These are phyloP conservation scores for Cruciata laevipes DNA, from an alignment of 257 asterid genomes.

Conservation along the genomic window DNA sequence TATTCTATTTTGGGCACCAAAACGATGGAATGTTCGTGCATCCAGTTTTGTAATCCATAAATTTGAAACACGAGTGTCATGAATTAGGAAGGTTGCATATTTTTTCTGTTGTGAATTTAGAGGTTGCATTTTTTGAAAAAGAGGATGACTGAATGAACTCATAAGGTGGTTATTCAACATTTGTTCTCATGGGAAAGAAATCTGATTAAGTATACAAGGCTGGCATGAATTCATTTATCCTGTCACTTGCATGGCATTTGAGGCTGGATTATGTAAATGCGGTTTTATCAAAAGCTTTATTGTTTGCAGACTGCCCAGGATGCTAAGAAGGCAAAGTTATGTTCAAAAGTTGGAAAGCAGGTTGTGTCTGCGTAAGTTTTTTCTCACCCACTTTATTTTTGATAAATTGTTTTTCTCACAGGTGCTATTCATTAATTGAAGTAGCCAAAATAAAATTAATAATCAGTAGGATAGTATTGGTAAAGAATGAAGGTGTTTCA, in stretches of 20 bases:
- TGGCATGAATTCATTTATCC: neutral
- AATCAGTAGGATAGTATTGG: neutral
- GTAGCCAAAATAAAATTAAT: neutral
- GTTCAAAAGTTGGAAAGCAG: slow-evolving; percentile 78
- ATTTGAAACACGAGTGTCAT: neutral
- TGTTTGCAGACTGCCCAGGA: slow-evolving; percentile 64
- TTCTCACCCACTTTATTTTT: slow-evolving; percentile 2
- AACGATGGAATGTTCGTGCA: too few relatives aligned
- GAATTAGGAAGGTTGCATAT: neutral
- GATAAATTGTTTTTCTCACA: neutral
- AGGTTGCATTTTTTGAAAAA: neutral
- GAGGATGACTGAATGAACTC: neutral
- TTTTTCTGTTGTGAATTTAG: neutral
- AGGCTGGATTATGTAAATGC: neutral
- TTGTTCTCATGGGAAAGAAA: neutral
- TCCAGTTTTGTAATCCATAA: neutral
- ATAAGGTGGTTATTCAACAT: neutral
- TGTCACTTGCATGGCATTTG: neutral
- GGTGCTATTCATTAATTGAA: neutral
- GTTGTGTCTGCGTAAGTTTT: slow-evolving; percentile 88
- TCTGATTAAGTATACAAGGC: neutral
- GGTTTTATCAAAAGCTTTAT: slow-evolving; percentile 10
- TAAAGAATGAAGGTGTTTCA: neutral
- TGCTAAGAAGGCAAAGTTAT: slow-evolving; percentile 75
- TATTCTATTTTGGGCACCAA: too few relatives aligned